A percentile compares a stretch with the other conserved stretches of the same genome.
These are phyloP conservation scores for Penicillium odoratum DNA, from an alignment of 495 filamentous ascomycete species.

Conservation along the genomic window DNA sequence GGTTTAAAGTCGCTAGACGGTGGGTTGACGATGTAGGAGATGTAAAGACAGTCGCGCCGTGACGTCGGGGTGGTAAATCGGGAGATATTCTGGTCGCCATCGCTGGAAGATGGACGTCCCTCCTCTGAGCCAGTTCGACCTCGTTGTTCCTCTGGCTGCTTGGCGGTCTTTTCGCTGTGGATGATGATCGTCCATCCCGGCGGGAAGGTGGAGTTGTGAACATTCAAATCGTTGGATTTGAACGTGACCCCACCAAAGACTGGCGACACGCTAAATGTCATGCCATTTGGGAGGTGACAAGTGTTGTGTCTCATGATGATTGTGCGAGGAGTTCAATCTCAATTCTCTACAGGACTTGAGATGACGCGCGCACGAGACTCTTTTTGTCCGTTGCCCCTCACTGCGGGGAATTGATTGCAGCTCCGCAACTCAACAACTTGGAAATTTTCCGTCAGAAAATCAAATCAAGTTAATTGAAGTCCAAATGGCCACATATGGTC, in stretches of 20 bases:
- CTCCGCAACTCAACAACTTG: too few species aligned
- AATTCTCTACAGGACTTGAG: not conserved
- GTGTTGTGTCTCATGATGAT: slow-evolving; percentile 33
- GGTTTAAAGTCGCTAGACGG: slow-evolving; percentile 78
- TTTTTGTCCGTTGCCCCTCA: not conserved
- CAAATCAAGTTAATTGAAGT: not conserved
- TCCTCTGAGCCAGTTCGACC: slow-evolving; percentile 12
- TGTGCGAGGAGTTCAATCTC: not conserved
- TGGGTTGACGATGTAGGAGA: slow-evolving; percentile 85
- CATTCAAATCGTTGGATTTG: slow-evolving; percentile 73
- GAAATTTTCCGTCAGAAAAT: not conserved
- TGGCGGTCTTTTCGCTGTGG: slow-evolving; percentile 62
- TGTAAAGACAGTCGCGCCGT: slow-evolving; percentile 77
- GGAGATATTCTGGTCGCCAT: slow-evolving; percentile 31
- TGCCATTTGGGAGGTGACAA: slow-evolving; percentile 79
- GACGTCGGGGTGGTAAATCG: slow-evolving; percentile 73
- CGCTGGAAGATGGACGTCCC: slow-evolving; percentile 6
- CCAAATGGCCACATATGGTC: not conserved
- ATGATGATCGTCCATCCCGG: slow-evolving; percentile 87
- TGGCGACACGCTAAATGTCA: slow-evolving; percentile 73
- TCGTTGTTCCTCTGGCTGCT: slow-evolving; percentile 25
- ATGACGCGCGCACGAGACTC: not conserved
- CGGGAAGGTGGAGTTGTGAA: slow-evolving; percentile 69
- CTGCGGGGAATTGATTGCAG: not conserved
- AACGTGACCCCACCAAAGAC: slow-evolving; percentile 89